These are phyloP conservation scores for Echria macrotheca DNA, from an alignment of 495 filamentous ascomycete species.

Conservation along the genomic window DNA sequence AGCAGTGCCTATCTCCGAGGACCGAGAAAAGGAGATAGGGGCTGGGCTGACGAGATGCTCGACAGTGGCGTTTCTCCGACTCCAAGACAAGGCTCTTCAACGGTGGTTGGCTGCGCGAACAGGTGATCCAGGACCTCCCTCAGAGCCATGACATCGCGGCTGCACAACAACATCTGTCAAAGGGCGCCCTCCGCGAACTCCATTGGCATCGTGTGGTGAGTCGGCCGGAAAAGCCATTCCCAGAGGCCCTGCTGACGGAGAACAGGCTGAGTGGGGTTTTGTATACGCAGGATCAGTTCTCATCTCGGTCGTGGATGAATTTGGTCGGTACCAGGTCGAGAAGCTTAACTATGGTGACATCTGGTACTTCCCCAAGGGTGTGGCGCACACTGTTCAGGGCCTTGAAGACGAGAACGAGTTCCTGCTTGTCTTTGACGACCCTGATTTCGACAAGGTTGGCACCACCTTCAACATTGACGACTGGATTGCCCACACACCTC, in stretches of 20 bases:
- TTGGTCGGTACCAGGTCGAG: slow-evolving; percentile 50
- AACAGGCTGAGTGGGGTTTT: slow-evolving; percentile 64
- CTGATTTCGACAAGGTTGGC: slow-evolving; percentile 44
- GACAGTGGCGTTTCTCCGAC: slow-evolving; percentile 63
- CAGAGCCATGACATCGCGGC: slow-evolving; percentile 56
- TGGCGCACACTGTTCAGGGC: slow-evolving; percentile 53
- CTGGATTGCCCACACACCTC: slow-evolving; percentile 60
- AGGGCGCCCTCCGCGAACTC: slow-evolving; percentile 57
- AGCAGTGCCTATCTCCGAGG: too few relatives aligned
- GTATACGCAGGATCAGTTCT: slow-evolving; percentile 53
- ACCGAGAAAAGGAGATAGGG: too few relatives aligned
- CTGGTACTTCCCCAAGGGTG: slow-evolving; percentile 61
- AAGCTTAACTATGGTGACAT: slow-evolving; percentile 55
- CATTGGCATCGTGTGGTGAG: slow-evolving; percentile 65
- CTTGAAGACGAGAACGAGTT: slow-evolving; percentile 61
- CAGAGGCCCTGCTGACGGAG: too few relatives aligned
- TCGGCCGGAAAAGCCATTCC: too few relatives aligned
- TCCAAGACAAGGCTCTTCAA: slow-evolving; percentile 54
- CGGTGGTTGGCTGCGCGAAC: slow-evolving; percentile 61
- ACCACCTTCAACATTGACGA: slow-evolving; percentile 61
- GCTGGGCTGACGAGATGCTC: too few relatives aligned
- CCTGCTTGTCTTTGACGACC: slow-evolving; percentile 61
- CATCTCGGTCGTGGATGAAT: slow-evolving; percentile 55
- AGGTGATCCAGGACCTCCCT: slow-evolving; percentile 56
- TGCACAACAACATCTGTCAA: slow-evolving; percentile 58